Conservation (phyloP, 139 green algal species). For the Chlorella sp. region DNA sequence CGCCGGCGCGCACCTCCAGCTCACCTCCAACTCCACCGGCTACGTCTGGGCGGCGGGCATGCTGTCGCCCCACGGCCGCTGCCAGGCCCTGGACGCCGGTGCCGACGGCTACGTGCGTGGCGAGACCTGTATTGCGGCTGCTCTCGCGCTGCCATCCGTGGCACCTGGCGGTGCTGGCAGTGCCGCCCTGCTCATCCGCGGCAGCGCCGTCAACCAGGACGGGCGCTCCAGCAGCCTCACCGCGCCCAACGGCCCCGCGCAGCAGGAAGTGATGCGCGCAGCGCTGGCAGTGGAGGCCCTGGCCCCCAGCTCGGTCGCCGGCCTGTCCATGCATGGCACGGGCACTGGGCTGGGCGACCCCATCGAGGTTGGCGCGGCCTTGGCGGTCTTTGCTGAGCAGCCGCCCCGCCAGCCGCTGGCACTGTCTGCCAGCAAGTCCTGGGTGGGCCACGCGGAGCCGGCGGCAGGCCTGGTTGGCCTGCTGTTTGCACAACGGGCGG, state of each 20-base stretch:
- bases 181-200: slow-evolving; percentile 3
- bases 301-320: background rate
- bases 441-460: slow-evolving; percentile 84
- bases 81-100: slow-evolving; percentile 66
- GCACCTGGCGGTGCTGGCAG: background rate
- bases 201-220: slow-evolving; percentile 65
- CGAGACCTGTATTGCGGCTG: slow-evolving; percentile 42
- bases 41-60: slow-evolving; percentile 64
- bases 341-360: slow-evolving; percentile 71
- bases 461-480: slow-evolving; percentile 77
- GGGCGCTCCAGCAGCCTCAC: slow-evolving; percentile 82
- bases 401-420: slow-evolving; percentile 37
- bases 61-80: slow-evolving; percentile 71
- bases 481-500: slow-evolving; percentile 40
- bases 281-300: slow-evolving; percentile 42
- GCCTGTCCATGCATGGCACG: slow-evolving; percentile 74
- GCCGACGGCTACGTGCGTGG: slow-evolving; percentile 83
- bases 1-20: slow-evolving; percentile 48
- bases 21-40: slow-evolving; percentile 40
- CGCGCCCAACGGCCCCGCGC: slow-evolving; percentile 85
- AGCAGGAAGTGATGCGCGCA: slow-evolving; percentile 73
- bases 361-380: slow-evolving; percentile 68
- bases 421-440: slow-evolving; percentile 72
- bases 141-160: slow-evolving; percentile 9
- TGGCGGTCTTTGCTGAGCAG: slow-evolving; percentile 20